Conservation (phyloP, 208 protist genomes). For the Angomonas deanei region DNA sequence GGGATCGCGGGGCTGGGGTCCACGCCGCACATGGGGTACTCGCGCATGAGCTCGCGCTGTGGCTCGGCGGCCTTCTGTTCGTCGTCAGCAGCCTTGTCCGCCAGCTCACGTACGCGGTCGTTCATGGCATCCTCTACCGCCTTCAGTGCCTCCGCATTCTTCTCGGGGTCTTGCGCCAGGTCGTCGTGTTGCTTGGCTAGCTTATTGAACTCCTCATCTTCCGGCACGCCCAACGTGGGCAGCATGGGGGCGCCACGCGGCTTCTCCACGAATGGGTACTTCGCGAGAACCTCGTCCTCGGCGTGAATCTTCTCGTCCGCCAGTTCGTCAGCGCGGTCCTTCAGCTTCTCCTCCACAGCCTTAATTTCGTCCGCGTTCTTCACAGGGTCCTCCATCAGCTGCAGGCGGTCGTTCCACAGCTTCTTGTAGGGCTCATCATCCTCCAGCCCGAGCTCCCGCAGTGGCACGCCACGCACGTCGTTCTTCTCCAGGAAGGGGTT, state of each 20-base stretch:
- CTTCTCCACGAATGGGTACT: slow-evolving; percentile 7
- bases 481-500: slow-evolving; percentile 35
- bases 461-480: slow-evolving; percentile 19
- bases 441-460: slow-evolving; percentile 21
- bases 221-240: slow-evolving; percentile 19
- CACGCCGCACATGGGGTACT: slow-evolving; percentile 41
- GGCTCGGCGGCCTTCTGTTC: slow-evolving; percentile 21
- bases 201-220: slow-evolving; percentile 21
- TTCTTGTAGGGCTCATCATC: slow-evolving; percentile 19
- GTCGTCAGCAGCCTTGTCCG: slow-evolving; percentile 15
- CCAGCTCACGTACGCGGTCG: slow-evolving; percentile 15
- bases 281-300: slow-evolving; percentile 9
- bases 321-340: slow-evolving; percentile 14
- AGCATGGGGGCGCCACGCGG: slow-evolving; percentile 12
- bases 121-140: slow-evolving; percentile 12
- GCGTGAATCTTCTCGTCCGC: slow-evolving; percentile 18
- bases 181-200: slow-evolving; percentile 12
- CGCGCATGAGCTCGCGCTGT: slow-evolving; percentile 9
- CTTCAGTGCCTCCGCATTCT: slow-evolving; percentile 1
- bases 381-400: slow-evolving; percentile 21
- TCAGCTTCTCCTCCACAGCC: slow-evolving; percentile 16
- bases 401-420: slow-evolving; percentile 13
- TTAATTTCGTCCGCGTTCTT: slow-evolving; percentile 14
- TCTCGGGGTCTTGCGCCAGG: slow-evolving; percentile 3
- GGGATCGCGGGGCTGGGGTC: slow-evolving; percentile 35